A percentile compares a stretch with the other conserved stretches of the same genome.
Evolutionary conservation across 208 protist genomes (phyloP).

Genomic region (Leishmania guyanensis): DNA sequence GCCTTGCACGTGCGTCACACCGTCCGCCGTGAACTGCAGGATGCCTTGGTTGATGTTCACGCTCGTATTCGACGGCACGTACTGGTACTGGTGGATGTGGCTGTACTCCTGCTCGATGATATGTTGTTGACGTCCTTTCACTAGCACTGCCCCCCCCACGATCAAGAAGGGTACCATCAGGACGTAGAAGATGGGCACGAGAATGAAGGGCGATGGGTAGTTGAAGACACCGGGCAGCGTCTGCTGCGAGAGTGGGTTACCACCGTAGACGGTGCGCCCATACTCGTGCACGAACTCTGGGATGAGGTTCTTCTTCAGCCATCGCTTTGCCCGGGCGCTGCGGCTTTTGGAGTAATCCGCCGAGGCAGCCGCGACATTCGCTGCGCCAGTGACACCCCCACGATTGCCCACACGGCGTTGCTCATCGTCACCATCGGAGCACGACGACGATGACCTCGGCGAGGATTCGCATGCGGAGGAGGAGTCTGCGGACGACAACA

Average conservation of each 20-base stretch:
- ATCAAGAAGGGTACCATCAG: slow-evolving; percentile 61
- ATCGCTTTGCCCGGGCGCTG: slow-evolving; percentile 5
- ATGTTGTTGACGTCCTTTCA: slow-evolving; percentile 32
- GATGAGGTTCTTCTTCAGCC: slow-evolving; percentile 35
- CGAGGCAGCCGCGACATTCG: neutral
- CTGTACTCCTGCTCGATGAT: slow-evolving; percentile 56
- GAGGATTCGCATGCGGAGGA: neutral
- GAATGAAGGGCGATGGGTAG: slow-evolving; percentile 52
- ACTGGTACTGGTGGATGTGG: slow-evolving; percentile 80
- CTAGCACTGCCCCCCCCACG: slow-evolving; percentile 46
- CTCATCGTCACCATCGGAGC: neutral
- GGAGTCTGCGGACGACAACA: neutral
- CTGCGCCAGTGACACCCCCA: neutral
- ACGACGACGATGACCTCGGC: neutral
- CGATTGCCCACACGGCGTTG: neutral
- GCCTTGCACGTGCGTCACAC: slow-evolving; percentile 58
- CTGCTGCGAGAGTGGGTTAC: slow-evolving; percentile 75
- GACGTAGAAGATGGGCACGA: slow-evolving; percentile 55
- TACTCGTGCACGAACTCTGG: slow-evolving; percentile 45
- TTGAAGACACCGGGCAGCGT: slow-evolving; percentile 69
- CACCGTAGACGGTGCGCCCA: slow-evolving; percentile 77
- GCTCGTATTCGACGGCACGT: slow-evolving; percentile 52
- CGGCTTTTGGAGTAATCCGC: neutral
- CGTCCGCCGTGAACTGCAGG: slow-evolving; percentile 53
- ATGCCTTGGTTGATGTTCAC: slow-evolving; percentile 80